A percentile compares a stretch with the other conserved stretches of the same genome.
Conservation (phyloP, 306 rosid species). For the Albizia julibrissin region DNA sequence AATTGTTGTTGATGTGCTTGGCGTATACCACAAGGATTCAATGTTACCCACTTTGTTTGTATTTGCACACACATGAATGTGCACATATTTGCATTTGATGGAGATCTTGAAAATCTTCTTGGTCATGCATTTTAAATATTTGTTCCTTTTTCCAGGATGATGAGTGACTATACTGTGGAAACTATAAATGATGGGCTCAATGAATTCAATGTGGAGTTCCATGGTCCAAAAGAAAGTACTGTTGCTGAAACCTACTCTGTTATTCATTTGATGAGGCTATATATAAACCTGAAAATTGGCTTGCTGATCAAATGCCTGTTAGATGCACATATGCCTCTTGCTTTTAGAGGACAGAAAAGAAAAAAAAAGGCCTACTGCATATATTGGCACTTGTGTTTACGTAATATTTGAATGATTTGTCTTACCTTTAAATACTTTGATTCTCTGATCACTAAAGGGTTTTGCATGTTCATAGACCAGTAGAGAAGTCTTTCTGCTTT, state of each 20-base stretch:
- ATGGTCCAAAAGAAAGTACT: conserved; percentile 98
- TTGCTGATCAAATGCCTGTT: conserved; percentile 2
- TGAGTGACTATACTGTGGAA: conserved; percentile 99
- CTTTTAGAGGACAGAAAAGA: neutral
- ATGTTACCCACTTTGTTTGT: neutral
- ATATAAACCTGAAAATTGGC: conserved; percentile 17
- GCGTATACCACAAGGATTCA: neutral
- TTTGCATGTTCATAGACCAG: neutral
- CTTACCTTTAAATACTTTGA: neutral
- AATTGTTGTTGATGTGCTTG: neutral
- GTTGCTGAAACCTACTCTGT: conserved; percentile 28
- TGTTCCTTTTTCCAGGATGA: conserved; percentile 75
- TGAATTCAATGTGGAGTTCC: conserved; percentile 94
- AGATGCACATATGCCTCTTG: neutral
- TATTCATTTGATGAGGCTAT: conserved; percentile 23
- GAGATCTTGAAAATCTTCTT: neutral
- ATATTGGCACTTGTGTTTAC: neutral
- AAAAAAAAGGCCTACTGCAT: neutral
- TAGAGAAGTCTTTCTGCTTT: conserved; percentile 9
- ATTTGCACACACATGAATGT: neutral
- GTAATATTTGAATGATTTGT: conserved; percentile 17
- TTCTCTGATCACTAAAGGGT: conserved; percentile 21
- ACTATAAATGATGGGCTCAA: conserved; percentile 90
- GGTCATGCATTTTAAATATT: conserved; percentile 26
- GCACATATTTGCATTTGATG: neutral